Percentiles rank a stretch among this genome's conserved stretches.
These are phyloP conservation scores for Sphagnum tenellum DNA, from an alignment of 225 moss, liverwort and hornwort genomes.

Conservation along the genomic window DNA sequence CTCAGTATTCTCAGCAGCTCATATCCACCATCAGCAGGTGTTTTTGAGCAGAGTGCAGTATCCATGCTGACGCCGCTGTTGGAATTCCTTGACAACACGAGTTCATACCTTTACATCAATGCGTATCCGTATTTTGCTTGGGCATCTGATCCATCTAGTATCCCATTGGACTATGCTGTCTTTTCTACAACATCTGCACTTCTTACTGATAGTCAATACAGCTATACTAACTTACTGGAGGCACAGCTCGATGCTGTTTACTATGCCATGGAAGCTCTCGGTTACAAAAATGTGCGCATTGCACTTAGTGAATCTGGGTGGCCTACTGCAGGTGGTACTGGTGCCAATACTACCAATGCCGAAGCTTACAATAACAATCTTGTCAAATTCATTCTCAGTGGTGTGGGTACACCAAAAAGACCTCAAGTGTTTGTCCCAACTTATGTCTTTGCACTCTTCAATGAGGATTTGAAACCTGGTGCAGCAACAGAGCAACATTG, in stretches of 20 bases:
- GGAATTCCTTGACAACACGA: slow-evolving; percentile 20
- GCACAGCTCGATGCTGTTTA: slow-evolving; percentile 67
- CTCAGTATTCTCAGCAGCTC: slow-evolving; percentile 24
- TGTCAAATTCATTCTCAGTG: slow-evolving; percentile 21
- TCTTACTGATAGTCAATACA: slow-evolving; percentile 18
- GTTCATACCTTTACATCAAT: slow-evolving; percentile 51
- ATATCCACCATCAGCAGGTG: slow-evolving; percentile 33
- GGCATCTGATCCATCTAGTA: slow-evolving; percentile 37
- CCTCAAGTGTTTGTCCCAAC: slow-evolving; percentile 38
- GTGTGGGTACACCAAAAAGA: slow-evolving; percentile 21
- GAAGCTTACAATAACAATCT: slow-evolving; percentile 36
- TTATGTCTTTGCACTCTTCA: slow-evolving; percentile 34
- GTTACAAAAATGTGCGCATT: slow-evolving; percentile 40
- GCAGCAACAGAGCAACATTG: slow-evolving; percentile 32
- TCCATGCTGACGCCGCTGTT: slow-evolving; percentile 39
- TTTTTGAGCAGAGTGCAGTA: slow-evolving; percentile 22
- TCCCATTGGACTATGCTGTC: slow-evolving; percentile 54
- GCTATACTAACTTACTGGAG: slow-evolving; percentile 46
- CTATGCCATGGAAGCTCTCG: slow-evolving; percentile 39
- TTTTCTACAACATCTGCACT: slow-evolving; percentile 27
- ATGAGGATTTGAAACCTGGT: slow-evolving; percentile 31
- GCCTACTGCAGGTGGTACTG: slow-evolving; percentile 57
- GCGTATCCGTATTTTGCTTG: slow-evolving; percentile 75
- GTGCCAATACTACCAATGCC: slow-evolving; percentile 36
- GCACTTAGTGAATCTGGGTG: slow-evolving; percentile 70